phyloP scores from a whole-genome alignment of 768 basidiomycete species.

The Sporobolomyces phaffii region DNA sequence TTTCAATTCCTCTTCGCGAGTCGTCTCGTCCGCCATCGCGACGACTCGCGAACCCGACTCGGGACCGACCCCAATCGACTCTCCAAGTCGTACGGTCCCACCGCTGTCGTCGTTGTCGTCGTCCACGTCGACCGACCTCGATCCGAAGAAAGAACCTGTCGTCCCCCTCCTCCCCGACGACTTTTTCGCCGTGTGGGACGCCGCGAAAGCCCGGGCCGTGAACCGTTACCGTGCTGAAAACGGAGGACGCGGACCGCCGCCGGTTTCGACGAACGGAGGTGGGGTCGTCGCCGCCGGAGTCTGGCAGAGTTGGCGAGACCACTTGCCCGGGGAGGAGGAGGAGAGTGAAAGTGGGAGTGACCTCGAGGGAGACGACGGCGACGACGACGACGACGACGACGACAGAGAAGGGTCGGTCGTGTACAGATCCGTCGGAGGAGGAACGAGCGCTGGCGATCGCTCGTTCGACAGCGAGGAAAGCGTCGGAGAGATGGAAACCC shows the following conservation, averaged over 20 bases:
- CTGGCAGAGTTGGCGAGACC: constrained; percentile 7
- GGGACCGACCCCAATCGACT: constrained; percentile 8
- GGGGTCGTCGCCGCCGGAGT: too few relatives aligned
- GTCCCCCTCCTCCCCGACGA: constrained; percentile 36
- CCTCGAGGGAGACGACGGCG: neutral
- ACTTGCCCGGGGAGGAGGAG: constrained; percentile 1
- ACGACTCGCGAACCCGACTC: neutral
- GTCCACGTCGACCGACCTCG: neutral
- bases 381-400: neutral
- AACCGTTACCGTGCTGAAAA: neutral
- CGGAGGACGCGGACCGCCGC: neutral
- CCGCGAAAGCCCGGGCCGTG: constrained; percentile 7
- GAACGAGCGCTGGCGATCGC: neutral
- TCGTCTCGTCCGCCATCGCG: neutral
- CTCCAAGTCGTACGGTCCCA: neutral
- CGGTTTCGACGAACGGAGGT: too few relatives aligned
- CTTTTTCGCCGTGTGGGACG: constrained; percentile 36
- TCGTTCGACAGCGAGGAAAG: neutral
- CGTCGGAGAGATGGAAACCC: constrained; percentile 11
- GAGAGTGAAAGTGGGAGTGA: constrained; percentile 5
- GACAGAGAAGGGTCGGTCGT: neutral
- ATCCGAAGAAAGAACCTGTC: constrained; percentile 9
- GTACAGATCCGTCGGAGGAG: neutral
- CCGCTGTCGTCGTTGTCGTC: too few relatives aligned
- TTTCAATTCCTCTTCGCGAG: constrained; percentile 1